phyloP scores from a whole-genome alignment of 169 alveolate genomes.

The Plasmodium falciparum region DNA sequence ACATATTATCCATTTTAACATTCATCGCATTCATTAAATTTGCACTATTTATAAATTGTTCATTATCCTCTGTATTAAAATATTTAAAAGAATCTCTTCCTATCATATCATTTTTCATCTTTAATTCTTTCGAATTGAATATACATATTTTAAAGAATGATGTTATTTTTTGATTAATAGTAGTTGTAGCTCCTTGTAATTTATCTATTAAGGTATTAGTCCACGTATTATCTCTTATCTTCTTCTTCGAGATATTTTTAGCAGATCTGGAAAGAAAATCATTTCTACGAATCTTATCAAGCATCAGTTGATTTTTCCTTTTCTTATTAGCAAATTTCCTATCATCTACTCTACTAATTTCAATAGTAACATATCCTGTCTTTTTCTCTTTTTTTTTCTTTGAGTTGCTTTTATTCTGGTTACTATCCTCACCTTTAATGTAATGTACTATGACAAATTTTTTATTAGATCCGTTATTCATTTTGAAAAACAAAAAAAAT shows the following conservation, averaged over 20 bases:
- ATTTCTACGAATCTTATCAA: background rate
- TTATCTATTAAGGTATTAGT: conserved; percentile 14
- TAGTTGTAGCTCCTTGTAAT: conserved; percentile 12
- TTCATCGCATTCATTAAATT: conserved; percentile 7
- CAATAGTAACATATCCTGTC: conserved; percentile 34
- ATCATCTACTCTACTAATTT: conserved; percentile 24
- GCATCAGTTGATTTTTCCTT: background rate
- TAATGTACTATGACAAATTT: conserved; percentile 11
- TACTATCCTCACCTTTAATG: background rate
- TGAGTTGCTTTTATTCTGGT: background rate
- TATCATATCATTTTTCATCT: conserved; percentile 2
- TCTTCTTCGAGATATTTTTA: conserved; percentile 12
- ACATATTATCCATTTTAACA: background rate
- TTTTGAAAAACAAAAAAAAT: background rate
- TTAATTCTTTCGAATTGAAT: conserved; percentile 15
- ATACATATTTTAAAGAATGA: conserved; percentile 20
- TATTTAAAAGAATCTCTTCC: conserved; percentile 16
- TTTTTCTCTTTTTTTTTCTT: conserved; percentile 6
- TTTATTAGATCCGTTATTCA: conserved; percentile 15
- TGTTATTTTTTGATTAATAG: conserved; percentile 19
- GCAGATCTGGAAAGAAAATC: background rate
- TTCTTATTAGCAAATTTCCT: conserved; percentile 18
- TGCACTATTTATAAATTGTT: conserved; percentile 5
- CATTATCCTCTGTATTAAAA: conserved; percentile 33
- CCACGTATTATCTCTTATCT: conserved; percentile 29